phyloP scores from a whole-genome alignment of 1,284 basidiomycete genomes.

The Meira nashicola region DNA sequence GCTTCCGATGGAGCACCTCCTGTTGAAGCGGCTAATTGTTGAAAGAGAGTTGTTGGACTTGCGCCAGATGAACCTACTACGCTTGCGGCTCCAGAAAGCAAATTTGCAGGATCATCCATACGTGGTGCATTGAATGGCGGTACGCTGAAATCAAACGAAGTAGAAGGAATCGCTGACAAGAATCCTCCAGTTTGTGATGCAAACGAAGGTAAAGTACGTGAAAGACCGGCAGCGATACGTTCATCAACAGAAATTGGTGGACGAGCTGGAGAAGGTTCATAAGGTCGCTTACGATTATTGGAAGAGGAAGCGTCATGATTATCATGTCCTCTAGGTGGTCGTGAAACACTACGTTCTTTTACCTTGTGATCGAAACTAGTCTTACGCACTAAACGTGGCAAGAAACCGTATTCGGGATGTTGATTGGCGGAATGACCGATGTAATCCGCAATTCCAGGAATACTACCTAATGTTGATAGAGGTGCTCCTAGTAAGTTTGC shows the following conservation, averaged over 20 bases:
- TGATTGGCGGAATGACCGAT: slow-evolving; percentile 46
- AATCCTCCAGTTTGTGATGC: slow-evolving; percentile 23
- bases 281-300: slow-evolving; percentile 44
- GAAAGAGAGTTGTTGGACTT: not conserved
- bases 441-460: slow-evolving; percentile 49
- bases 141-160: slow-evolving; percentile 40
- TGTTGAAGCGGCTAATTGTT: not conserved
- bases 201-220: slow-evolving; percentile 37
- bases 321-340: slow-evolving; percentile 21
- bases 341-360: slow-evolving; percentile 41
- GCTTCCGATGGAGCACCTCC: not conserved
- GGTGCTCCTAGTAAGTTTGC: slow-evolving; percentile 36
- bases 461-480: slow-evolving; percentile 44
- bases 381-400: slow-evolving; percentile 50
- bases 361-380: slow-evolving; percentile 53
- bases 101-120: not conserved
- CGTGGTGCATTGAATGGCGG: slow-evolving; percentile 12
- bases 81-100: not conserved
- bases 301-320: slow-evolving; percentile 6
- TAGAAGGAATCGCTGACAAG: slow-evolving; percentile 31
- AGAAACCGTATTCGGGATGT: slow-evolving; percentile 51
- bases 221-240: slow-evolving; percentile 48
- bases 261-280: slow-evolving; percentile 42
- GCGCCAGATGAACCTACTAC: not conserved
- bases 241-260: slow-evolving; percentile 43